Evolutionary conservation across 2,329 filamentous ascomycete species (phyloP).

Genomic region (Hymenoscyphus fructigenus): DNA sequence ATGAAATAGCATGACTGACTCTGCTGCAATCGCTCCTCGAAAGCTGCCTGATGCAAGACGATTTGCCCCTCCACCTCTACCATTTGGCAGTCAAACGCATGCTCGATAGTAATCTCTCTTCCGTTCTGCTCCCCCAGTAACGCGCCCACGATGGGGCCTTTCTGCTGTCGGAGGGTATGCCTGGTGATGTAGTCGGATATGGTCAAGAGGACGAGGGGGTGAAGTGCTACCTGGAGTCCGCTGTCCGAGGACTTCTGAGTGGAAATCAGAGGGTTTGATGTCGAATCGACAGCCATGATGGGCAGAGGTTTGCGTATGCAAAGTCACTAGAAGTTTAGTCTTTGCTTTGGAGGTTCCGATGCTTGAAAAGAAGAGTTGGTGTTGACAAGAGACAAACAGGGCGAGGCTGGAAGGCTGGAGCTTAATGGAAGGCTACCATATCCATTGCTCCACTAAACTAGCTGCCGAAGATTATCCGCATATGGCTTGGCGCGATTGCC

Average conservation of each 20-base stretch:
- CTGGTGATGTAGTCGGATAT: conserved; percentile 97
- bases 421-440: background rate
- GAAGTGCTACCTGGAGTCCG: conserved; percentile 76
- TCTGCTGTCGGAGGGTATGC: conserved; percentile 74
- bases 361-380: background rate
- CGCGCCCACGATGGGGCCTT: conserved; percentile 77
- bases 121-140: conserved; percentile 92
- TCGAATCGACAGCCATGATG: conserved; percentile 48
- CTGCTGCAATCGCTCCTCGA: conserved; percentile 75
- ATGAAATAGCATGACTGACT: conserved; percentile 54
- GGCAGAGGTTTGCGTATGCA: background rate
- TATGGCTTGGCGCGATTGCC: background rate
- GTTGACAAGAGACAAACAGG: background rate
- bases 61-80: conserved; percentile 53
- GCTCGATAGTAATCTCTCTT: conserved; percentile 85
- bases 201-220: conserved; percentile 91
- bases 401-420: background rate
- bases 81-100: conserved; percentile 80
- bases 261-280: conserved; percentile 59
- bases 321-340: background rate
- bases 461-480: too few relatives aligned
- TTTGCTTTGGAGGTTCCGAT: background rate
- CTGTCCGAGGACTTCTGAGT: conserved; percentile 62
- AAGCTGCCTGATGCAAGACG: conserved; percentile 68
- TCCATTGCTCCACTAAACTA: background rate